A percentile compares a stretch with the other conserved stretches of the same genome.
Conservation (phyloP, 1,284 basidiomycete genomes). For the Cryptococcus neoformans region DNA sequence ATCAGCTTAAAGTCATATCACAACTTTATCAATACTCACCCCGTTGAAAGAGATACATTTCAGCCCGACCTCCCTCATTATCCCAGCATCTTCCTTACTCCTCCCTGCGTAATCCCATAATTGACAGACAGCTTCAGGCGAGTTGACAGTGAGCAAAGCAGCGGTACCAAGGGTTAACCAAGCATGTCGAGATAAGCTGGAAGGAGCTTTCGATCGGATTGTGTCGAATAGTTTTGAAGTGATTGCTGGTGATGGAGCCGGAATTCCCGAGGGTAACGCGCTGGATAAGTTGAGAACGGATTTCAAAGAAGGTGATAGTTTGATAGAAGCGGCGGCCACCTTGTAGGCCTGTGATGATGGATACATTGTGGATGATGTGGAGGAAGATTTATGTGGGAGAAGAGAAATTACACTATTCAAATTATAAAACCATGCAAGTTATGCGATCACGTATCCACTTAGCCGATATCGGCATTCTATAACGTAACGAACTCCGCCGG, state of each 20-base stretch:
- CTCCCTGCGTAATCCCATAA: constrained; percentile 36
- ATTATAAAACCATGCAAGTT: too few relatives aligned
- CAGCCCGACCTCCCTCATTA: constrained; percentile 89
- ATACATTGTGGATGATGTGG: too few relatives aligned
- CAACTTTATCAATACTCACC: neutral
- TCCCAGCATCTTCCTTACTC: constrained; percentile 23
- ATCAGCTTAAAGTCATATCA: neutral
- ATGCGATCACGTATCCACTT: too few relatives aligned
- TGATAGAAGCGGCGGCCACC: constrained; percentile 8
- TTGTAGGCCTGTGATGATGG: too few relatives aligned
- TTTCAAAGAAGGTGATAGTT: constrained; percentile 43
- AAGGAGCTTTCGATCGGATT: constrained; percentile 21
- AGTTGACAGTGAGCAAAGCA: constrained; percentile 43
- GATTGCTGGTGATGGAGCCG: constrained; percentile 22
- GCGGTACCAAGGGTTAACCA: constrained; percentile 43
- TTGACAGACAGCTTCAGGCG: constrained; percentile 36
- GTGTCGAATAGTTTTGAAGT: constrained; percentile 26
- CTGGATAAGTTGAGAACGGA: constrained; percentile 33
- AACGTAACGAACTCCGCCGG: too few relatives aligned
- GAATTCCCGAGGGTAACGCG: constrained; percentile 29
- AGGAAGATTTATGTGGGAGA: too few relatives aligned
- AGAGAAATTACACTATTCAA: too few relatives aligned
- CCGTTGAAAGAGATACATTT: constrained; percentile 90
- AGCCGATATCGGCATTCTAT: too few relatives aligned
- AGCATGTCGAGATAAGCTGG: neutral